phyloP scores from a whole-genome alignment of 2,329 filamentous ascomycete genomes.

The Zymoseptoria pseudotritici region DNA sequence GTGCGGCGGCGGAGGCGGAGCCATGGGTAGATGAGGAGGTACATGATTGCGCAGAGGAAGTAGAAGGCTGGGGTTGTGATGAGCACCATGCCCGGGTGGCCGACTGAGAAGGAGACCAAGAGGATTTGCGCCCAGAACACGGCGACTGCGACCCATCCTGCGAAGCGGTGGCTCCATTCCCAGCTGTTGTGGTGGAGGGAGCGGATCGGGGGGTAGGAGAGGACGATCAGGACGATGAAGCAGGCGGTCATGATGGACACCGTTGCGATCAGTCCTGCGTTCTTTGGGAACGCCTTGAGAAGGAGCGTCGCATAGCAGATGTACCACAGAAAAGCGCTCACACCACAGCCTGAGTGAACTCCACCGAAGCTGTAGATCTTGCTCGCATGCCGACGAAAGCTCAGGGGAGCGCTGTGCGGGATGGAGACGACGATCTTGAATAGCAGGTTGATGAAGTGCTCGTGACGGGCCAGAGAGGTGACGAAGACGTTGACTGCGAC shows the following conservation, averaged over 20 bases:
- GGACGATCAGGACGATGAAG: conserved; percentile 52
- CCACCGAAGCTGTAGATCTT: conserved; percentile 38
- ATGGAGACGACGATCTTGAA: conserved; percentile 29
- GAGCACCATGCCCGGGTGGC: conserved; percentile 33
- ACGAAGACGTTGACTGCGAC: conserved; percentile 30
- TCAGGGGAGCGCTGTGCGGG: conserved; percentile 29
- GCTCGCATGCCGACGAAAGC: conserved; percentile 30
- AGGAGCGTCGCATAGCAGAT: conserved; percentile 32
- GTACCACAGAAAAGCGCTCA: conserved; percentile 39
- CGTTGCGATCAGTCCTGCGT: conserved; percentile 30
- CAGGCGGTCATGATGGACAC: conserved; percentile 54
- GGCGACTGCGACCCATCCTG: conserved; percentile 59
- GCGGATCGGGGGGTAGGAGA: conserved; percentile 59
- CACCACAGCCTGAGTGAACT: conserved; percentile 32
- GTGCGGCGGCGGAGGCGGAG: conserved; percentile 59
- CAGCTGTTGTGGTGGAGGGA: conserved; percentile 59
- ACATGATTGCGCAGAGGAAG: conserved; percentile 58
- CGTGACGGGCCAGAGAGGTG: conserved; percentile 32
- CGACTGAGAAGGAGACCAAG: conserved; percentile 40
- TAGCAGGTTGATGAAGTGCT: conserved; percentile 35
- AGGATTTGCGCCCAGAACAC: conserved; percentile 60
- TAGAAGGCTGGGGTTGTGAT: conserved; percentile 53
- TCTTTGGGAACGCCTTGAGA: conserved; percentile 18
- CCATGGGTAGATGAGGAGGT: conserved; percentile 66
- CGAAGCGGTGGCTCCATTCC: conserved; percentile 64